Conservation (phyloP, 306 rosid species). For the Vigna angularis region DNA sequence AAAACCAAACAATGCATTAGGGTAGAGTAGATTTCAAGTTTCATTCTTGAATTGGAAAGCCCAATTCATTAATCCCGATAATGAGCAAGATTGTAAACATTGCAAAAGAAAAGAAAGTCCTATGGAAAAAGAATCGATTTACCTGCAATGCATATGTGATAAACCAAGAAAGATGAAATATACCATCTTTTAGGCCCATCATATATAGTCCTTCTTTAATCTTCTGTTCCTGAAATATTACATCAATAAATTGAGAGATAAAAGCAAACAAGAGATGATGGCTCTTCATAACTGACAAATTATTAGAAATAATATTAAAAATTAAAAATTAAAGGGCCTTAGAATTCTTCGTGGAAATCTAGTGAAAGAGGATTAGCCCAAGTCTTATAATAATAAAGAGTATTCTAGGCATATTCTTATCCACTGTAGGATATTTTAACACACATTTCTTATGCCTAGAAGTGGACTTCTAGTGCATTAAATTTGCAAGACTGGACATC, state of each 20-base stretch:
- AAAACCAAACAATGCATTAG: constrained; percentile 2
- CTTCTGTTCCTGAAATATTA: constrained; percentile 82
- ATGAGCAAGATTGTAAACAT: background rate
- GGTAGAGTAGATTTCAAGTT: background rate
- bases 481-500: background rate
- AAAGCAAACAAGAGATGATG: constrained; percentile 35
- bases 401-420: background rate
- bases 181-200: constrained; percentile 95
- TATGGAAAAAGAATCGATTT: constrained; percentile 35
- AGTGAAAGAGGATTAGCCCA: background rate
- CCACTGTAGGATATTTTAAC: background rate
- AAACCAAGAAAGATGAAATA: constrained; percentile 95
- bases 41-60: constrained; percentile 16
- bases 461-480: background rate
- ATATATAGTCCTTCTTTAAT: constrained; percentile 96
- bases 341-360: background rate
- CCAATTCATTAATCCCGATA: constrained; percentile 1
- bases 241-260: constrained; percentile 42
- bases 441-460: background rate
- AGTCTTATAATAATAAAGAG: background rate
- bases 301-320: background rate
- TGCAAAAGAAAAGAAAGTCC: background rate
- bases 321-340: constrained; percentile 12
- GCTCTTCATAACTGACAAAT: constrained; percentile 21
- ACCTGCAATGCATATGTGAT: constrained; percentile 91